Base-by-base conservation (phyloP, 768 basidiomycete genomes). In the Pleurotus giganteus region DNA sequence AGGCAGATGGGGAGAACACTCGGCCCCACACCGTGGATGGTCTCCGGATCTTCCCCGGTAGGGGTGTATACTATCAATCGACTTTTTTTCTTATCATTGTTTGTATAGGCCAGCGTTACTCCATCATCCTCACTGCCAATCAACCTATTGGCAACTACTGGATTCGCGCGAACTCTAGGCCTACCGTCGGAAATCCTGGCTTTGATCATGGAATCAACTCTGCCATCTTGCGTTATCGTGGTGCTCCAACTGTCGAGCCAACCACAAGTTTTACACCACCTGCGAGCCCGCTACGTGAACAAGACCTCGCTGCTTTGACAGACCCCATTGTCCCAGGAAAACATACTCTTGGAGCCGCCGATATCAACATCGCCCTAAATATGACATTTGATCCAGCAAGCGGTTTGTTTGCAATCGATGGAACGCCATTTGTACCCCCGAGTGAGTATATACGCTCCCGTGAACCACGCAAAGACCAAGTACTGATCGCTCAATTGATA, bases 71-170 rank as follows among this genome's bases (percentile, higher is more conserved):
- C 70, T 36, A n/a, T 7, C 15, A 46, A 13, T 5, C n/a, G 13
- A 4, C n/a, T n/a, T n/a, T n/a, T n/a, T n/a, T n/a, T n/a, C n/a
- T n/a, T n/a, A n/a, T n/a, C n/a, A n/a, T n/a, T n/a, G n/a, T n/a
- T n/a, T n/a, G n/a, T 32, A 15, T 46, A 32, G 39, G 39, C 8
- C 39, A 41, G 19, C 39, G 39, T 41, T 41, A 41, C 19, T 79
- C 76, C 5, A 67, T 77, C 17, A 63, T 80, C 8, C 63, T 80
- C n/a, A 60, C 64, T 11, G 78, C 79, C 6, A 61, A 76, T 58
- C 71, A 79, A 53, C 57, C 70, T 0, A 57, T 76, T 17, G 72
- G 61, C 11, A 84, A 80, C 55, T 83, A 84, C 61, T 83, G 81
- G 81, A 69, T 84, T 39, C 77, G 80, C 21, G 69, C 79, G 0